phyloP scores from a whole-genome alignment of 352 stramenopile species.

The Plasmopara viticola region DNA sequence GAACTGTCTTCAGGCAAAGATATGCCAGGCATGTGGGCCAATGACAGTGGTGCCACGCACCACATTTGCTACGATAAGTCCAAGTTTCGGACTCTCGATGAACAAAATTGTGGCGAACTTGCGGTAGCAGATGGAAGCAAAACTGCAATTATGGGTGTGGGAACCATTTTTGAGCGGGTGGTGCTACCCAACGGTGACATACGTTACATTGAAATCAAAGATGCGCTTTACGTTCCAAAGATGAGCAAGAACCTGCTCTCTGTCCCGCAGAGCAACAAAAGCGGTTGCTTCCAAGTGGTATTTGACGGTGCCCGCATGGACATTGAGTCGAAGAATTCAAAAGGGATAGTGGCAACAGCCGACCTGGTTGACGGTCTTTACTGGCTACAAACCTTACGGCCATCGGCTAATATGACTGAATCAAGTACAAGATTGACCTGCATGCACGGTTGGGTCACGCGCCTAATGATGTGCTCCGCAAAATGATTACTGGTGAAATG shows the following conservation, averaged over 20 bases:
- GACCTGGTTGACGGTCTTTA: constrained; percentile 3
- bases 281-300: neutral
- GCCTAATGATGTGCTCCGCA: neutral
- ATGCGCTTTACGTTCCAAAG: neutral
- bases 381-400: neutral
- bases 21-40: neutral
- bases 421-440: neutral
- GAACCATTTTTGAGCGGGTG: neutral
- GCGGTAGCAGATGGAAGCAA: neutral
- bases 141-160: neutral
- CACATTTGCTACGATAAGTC: neutral
- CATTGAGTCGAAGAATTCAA: neutral
- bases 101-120: neutral
- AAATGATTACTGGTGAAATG: neutral
- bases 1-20: neutral
- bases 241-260: neutral
- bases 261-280: neutral
- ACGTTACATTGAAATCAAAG: neutral
- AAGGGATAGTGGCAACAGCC: neutral
- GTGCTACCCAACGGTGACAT: neutral
- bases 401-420: neutral
- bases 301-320: neutral
- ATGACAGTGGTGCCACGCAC: neutral
- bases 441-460: neutral
- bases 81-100: neutral